These are phyloP conservation scores for Neurospora terricola DNA, from an alignment of 495 filamentous ascomycete species.

Conservation along the genomic window DNA sequence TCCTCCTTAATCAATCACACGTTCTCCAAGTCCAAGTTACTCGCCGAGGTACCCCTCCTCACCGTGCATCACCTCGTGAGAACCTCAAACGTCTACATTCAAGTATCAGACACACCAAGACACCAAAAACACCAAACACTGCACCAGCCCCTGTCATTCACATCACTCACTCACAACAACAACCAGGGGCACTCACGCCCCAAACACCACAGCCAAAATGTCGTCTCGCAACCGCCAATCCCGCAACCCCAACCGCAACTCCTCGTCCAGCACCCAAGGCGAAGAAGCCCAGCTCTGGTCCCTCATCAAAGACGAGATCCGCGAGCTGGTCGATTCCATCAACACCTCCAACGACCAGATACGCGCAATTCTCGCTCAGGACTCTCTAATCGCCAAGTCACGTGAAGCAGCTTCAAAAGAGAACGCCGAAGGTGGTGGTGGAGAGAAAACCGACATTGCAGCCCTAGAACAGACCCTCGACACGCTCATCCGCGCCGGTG, in stretches of 20 bases:
- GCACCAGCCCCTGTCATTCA: background rate
- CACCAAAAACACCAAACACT: background rate
- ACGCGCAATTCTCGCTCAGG: constrained; percentile 30
- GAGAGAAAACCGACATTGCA: constrained; percentile 13
- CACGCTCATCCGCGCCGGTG: constrained; percentile 28
- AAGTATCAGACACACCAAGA: background rate
- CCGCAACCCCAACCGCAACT: constrained; percentile 39
- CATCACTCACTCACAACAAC: background rate
- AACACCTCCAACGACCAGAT: constrained; percentile 33
- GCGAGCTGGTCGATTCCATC: constrained; percentile 25
- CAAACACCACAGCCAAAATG: constrained; percentile 17
- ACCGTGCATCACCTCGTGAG: background rate
- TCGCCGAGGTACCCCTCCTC: background rate
- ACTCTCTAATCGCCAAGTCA: constrained; percentile 30
- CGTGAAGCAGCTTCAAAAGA: constrained; percentile 4
- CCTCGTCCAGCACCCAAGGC: constrained; percentile 30
- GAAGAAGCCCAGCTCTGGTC: constrained; percentile 38
- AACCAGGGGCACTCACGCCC: background rate
- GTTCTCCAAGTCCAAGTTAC: background rate
- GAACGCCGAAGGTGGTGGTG: constrained; percentile 9
- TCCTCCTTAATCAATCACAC: background rate
- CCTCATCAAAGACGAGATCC: constrained; percentile 34
- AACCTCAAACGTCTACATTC: background rate
- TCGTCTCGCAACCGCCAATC: constrained; percentile 35
- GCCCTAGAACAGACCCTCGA: constrained; percentile 33